Evolutionary conservation across 139 green algal genomes (phyloP).

Genomic region (Chlorella sorokiniana): DNA sequence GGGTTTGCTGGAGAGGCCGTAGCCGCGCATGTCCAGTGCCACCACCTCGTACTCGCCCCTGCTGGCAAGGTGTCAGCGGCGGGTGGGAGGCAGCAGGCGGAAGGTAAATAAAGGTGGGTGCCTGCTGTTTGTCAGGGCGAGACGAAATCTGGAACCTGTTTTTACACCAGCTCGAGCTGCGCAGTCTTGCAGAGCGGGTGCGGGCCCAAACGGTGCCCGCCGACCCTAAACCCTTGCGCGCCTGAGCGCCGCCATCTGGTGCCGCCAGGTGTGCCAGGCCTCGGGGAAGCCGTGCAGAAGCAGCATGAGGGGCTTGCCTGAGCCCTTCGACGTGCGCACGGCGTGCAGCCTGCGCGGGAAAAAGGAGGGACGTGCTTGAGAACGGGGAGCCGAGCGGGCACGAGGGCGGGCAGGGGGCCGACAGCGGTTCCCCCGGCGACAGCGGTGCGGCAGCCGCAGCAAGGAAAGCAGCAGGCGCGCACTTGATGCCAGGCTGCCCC

Average conservation of each 20-base stretch:
- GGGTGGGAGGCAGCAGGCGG: too few relatives aligned
- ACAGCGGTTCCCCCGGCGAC: not conserved
- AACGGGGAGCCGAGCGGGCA: not conserved
- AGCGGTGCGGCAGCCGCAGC: not conserved
- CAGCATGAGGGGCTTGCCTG: slow-evolving; percentile 61
- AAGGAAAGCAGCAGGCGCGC: not conserved
- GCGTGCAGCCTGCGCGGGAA: slow-evolving; percentile 5
- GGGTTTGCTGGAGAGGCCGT: slow-evolving; percentile 56
- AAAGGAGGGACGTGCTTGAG: not conserved
- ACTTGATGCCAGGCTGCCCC: not conserved
- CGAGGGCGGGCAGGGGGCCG: not conserved
- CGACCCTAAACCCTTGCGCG: slow-evolving; percentile 16
- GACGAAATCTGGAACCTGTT: too few relatives aligned
- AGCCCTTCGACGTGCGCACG: not conserved
- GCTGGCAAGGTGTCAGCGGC: too few relatives aligned
- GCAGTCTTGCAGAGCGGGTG: not conserved
- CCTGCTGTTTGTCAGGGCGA: too few relatives aligned
- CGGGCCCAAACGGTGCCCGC: slow-evolving; percentile 19
- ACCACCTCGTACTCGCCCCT: slow-evolving; percentile 49
- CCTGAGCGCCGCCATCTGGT: slow-evolving; percentile 45
- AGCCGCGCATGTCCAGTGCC: slow-evolving; percentile 70
- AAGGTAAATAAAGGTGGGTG: not conserved
- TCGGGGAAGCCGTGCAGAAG: slow-evolving; percentile 76
- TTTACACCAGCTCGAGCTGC: not conserved
- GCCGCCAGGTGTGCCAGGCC: slow-evolving; percentile 45